Evolutionary conservation across 1,284 basidiomycete genomes (phyloP).

Genomic region (Fistulina hepatica): DNA sequence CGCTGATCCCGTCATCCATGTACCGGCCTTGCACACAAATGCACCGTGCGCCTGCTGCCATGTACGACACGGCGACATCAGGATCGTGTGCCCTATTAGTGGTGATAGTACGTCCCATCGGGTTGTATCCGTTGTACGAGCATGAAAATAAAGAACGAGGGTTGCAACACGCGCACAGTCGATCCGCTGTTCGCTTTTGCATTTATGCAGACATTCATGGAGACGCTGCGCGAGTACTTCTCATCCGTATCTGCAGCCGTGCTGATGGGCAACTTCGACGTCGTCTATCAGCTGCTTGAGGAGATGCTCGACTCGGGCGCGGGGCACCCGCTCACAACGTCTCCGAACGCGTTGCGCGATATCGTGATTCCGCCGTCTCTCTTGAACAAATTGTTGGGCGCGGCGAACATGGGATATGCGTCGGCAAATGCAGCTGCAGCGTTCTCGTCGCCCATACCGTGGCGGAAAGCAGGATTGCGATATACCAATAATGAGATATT

Average conservation of each 20-base stretch:
- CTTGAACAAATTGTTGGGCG: conserved; percentile 64
- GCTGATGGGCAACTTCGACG: conserved; percentile 89
- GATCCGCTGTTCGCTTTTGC: conserved; percentile 87
- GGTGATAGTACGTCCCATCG: conserved; percentile 50
- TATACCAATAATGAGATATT: conserved; percentile 91
- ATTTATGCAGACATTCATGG: conserved; percentile 77
- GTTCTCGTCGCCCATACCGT: conserved; percentile 89
- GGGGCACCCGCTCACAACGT: conserved; percentile 94
- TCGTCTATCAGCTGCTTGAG: conserved; percentile 94
- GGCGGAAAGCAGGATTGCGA: conserved; percentile 78
- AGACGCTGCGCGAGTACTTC: conserved; percentile 82
- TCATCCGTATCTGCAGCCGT: conserved; percentile 56
- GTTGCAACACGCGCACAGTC: conserved; percentile 35
- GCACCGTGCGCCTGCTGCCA: conserved; percentile 70
- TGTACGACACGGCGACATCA: conserved; percentile 64
- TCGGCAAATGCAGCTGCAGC: conserved; percentile 39
- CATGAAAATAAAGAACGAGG: no score
- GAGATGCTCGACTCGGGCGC: conserved; percentile 87
- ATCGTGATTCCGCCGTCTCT: conserved; percentile 85
- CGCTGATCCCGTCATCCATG: conserved; percentile 63
- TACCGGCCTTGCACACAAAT: conserved; percentile 38
- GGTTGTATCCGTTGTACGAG: no score
- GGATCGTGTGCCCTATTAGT: conserved; percentile 73
- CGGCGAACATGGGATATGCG: conserved; percentile 43
- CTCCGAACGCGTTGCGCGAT: conserved; percentile 83